Base-by-base conservation (phyloP, 768 basidiomycete genomes). In the Hortiboletus flavorubellus region DNA sequence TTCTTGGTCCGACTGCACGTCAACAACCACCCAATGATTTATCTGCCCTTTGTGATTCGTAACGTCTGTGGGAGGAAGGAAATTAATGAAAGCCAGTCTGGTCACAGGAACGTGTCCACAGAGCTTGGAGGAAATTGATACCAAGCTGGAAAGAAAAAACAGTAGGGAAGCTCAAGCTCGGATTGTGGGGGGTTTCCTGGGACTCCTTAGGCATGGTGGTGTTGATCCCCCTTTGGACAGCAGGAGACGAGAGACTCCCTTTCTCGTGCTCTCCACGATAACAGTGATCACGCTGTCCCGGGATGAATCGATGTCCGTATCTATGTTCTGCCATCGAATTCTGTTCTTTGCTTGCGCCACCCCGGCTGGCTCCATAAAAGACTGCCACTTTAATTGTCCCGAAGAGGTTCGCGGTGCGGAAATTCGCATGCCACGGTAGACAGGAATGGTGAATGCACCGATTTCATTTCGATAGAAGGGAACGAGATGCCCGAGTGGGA, bases 11-110 rank as follows among this genome's bases (percentile, higher is more conserved):
- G 85, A n/a, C 68, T 4, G 75, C 72, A 53, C 67, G 63, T 75
- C 74, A 7, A 84, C 65, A 8, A 73, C 73, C 59, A 81, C 81
- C 61, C 79, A 77, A 58, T 85, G 81, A 58, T 78, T 74, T 86
- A 87, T 87, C 64, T 88, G 26, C 26, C 26, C 26, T 58, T 30
- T 50, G 47, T 48, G 21, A 35, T 38, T 43, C 44, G 45, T 29
- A 12, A 18, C 38, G 37, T 29, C 18, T 37, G 42, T 42, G 39
- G 18, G 29, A 60, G 34, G 59, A 31, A 44, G 23, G 16, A 40
- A 8, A n/a, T 1, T 23, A 2, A 16, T 8, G 8, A 38, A 14
- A 31, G 29, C 15, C 49, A 39, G 21, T 37, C 38, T 5, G 31
- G 15, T 26, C n/a, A 11, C 58, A 46, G 15, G 44, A 33, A 31